phyloP scores from a whole-genome alignment of 805 yeast species.

The Starmerella geochares region DNA sequence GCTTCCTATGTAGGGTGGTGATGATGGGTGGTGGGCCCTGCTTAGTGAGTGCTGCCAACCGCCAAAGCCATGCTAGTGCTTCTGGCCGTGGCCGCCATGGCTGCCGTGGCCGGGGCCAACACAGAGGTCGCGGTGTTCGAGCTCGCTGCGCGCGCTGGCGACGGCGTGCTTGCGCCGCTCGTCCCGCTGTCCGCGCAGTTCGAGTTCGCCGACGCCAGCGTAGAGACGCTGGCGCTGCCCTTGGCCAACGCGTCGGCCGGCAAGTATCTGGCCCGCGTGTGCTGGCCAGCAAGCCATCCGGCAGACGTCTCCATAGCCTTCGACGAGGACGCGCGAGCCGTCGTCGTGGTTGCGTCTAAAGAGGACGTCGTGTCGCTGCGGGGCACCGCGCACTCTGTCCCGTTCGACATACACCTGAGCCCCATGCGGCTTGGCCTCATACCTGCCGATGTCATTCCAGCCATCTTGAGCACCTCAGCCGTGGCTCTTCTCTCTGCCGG shows the following conservation, averaged over 20 bases:
- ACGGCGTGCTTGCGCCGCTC: background rate
- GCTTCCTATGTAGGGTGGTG: background rate
- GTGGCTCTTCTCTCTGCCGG: background rate
- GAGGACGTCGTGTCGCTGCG: conserved; percentile 11
- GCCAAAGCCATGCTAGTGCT: background rate
- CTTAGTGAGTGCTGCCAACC: background rate
- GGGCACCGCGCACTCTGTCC: conserved; percentile 1
- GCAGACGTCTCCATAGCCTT: conserved; percentile 25
- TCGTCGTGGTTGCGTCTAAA: conserved; percentile 14
- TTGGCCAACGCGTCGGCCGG: conserved; percentile 14
- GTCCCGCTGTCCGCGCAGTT: background rate
- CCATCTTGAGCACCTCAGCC: background rate
- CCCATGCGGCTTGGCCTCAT: conserved; percentile 11
- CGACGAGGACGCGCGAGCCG: conserved; percentile 4
- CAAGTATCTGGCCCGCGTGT: conserved; percentile 28
- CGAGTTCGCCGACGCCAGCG: background rate
- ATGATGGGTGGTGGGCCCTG: no score
- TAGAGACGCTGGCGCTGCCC: background rate
- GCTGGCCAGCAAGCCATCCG: conserved; percentile 33
- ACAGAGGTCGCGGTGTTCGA: conserved; percentile 12
- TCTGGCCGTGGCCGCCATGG: background rate
- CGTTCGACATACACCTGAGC: conserved; percentile 14
- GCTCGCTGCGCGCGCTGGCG: background rate
- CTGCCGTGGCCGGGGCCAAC: conserved; percentile 14
- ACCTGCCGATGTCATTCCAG: conserved; percentile 18